Conservation (phyloP, 1,139 yeast genomes). For the Yamadazyma conglobata region DNA sequence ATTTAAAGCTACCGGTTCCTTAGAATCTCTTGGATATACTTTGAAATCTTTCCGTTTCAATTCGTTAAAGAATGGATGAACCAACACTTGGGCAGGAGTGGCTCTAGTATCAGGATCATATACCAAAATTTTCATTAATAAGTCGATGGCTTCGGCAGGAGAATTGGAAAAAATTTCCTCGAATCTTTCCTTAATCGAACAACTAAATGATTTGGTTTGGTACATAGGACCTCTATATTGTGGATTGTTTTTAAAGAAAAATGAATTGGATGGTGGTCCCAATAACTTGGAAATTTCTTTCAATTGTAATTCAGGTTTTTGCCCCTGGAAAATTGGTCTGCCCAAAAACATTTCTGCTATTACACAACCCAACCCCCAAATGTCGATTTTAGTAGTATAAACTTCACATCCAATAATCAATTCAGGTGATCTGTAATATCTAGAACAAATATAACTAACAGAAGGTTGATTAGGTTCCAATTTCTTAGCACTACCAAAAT, state of each 20-base stretch:
- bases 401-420: conserved; percentile 72
- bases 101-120: conserved; percentile 71
- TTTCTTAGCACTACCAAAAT: conserved; percentile 97
- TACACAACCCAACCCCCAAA: conserved; percentile 87
- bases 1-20: conserved; percentile 39
- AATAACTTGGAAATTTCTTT: conserved; percentile 73
- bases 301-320: conserved; percentile 67
- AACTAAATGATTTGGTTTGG: conserved; percentile 62
- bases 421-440: conserved; percentile 95
- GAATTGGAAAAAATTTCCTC: conserved; percentile 67
- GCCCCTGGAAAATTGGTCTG: conserved; percentile 79
- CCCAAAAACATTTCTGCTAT: conserved; percentile 82
- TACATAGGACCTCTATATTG: conserved; percentile 72
- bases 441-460: conserved; percentile 92
- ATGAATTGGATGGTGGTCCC: conserved; percentile 75
- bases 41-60: conserved; percentile 56
- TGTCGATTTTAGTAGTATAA: conserved; percentile 75
- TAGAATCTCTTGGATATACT: conserved; percentile 53
- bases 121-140: conserved; percentile 63
- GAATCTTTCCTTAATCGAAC: conserved; percentile 60
- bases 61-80: conserved; percentile 71
- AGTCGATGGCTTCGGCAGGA: conserved; percentile 67
- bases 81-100: conserved; percentile 62
- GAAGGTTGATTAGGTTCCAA: conserved; percentile 88
- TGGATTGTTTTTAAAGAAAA: conserved; percentile 71